Conservation (phyloP, 129 eudicot species). For the Heracleum sosnowskyi region DNA sequence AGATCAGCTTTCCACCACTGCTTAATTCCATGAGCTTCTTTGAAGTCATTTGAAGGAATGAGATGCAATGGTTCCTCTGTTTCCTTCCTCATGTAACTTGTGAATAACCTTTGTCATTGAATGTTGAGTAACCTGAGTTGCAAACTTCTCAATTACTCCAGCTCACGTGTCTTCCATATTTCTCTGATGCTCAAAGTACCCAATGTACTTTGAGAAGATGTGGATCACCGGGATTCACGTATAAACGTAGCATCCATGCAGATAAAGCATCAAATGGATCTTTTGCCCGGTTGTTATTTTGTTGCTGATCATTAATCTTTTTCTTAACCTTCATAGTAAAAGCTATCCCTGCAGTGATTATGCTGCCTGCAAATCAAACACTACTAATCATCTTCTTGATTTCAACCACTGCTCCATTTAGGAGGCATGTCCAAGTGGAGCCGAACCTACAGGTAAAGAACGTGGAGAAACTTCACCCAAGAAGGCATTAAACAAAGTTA, state of each 20-base stretch:
- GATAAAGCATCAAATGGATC: slow-evolving; percentile 50
- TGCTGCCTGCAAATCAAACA: too few species aligned
- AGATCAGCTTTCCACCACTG: slow-evolving; percentile 88
- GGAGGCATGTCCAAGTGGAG: too few species aligned
- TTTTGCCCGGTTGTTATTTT: slow-evolving; percentile 18
- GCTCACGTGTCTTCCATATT: slow-evolving; percentile 89
- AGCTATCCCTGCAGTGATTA: slow-evolving; percentile 92
- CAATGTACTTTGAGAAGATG: slow-evolving; percentile 79
- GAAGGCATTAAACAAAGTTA: too few species aligned
- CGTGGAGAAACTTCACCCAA: too few species aligned
- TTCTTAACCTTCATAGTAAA: slow-evolving; percentile 43
- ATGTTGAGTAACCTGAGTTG: slow-evolving; percentile 82
- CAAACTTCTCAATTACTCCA: slow-evolving; percentile 67
- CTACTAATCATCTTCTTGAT: too few species aligned
- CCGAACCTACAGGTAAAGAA: too few species aligned
- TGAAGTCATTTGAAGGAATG: slow-evolving; percentile 52
- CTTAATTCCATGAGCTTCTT: slow-evolving; percentile 78
- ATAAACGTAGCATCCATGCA: slow-evolving; percentile 63
- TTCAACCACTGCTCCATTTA: too few species aligned
- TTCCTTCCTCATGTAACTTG: slow-evolving; percentile 58
- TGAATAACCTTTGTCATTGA: slow-evolving; percentile 64
- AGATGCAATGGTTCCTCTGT: slow-evolving; percentile 73
- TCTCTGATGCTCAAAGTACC: slow-evolving; percentile 79
- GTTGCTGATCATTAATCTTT: slow-evolving; percentile 7
- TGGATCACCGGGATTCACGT: slow-evolving; percentile 76